phyloP scores from a whole-genome alignment of 352 stramenopile species.

The Phytophthora agathidicida region DNA sequence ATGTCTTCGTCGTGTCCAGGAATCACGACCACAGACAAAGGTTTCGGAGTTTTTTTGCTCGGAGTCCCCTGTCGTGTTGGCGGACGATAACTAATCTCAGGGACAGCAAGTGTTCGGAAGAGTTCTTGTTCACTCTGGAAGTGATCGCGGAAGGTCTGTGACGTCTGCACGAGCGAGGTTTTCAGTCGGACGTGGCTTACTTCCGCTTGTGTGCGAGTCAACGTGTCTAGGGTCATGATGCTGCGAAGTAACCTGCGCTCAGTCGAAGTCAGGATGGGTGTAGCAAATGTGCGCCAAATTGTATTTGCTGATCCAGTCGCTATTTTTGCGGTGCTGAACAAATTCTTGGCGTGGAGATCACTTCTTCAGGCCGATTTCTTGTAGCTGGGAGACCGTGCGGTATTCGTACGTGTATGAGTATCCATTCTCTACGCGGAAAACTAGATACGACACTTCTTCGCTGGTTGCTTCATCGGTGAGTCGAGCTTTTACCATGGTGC shows the following conservation, averaged over 20 bases:
- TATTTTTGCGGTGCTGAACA: slow-evolving; percentile 27
- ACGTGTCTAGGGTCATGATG: slow-evolving; percentile 69
- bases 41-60: slow-evolving; percentile 12
- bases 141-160: slow-evolving; percentile 51
- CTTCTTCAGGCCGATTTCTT: slow-evolving; percentile 37
- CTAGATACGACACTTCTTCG: slow-evolving; percentile 49
- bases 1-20: slow-evolving; percentile 46
- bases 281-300: slow-evolving; percentile 8
- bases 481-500: slow-evolving; percentile 70
- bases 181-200: slow-evolving; percentile 59
- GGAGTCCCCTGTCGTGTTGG: slow-evolving; percentile 5
- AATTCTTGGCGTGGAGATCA: slow-evolving; percentile 7
- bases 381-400: slow-evolving; percentile 29
- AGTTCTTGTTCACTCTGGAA: slow-evolving; percentile 55
- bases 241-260: background rate
- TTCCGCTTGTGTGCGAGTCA: slow-evolving; percentile 65
- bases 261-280: background rate
- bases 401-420: slow-evolving; percentile 70
- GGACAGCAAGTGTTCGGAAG: slow-evolving; percentile 40
- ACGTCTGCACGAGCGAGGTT: slow-evolving; percentile 55
- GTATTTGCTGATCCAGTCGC: slow-evolving; percentile 9
- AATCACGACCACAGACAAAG: background rate
- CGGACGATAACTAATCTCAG: background rate
- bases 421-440: slow-evolving; percentile 65
- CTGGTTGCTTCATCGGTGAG: slow-evolving; percentile 28